Evolutionary conservation across 768 basidiomycete species (phyloP).

Genomic region (Russula foetens): DNA sequence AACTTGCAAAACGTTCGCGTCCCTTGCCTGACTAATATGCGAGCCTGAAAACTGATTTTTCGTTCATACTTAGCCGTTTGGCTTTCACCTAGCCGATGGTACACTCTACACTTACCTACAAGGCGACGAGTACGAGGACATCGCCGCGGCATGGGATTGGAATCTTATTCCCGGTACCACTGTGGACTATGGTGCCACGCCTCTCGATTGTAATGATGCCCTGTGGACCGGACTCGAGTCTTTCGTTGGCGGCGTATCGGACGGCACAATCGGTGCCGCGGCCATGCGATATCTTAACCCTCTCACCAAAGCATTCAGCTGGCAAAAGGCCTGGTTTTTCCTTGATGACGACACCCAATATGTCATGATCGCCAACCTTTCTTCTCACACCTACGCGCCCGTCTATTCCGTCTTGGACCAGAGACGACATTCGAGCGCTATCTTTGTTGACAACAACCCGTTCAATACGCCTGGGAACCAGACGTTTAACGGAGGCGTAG

Average conservation of each 20-base stretch:
- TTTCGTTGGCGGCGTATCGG: slow-evolving; percentile 62
- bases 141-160: slow-evolving; percentile 70
- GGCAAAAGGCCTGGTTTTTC: slow-evolving; percentile 73
- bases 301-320: slow-evolving; percentile 42
- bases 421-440: slow-evolving; percentile 36
- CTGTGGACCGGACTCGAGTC: slow-evolving; percentile 38
- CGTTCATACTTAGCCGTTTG: slow-evolving; percentile 10
- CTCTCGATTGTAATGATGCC: slow-evolving; percentile 41
- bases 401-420: slow-evolving; percentile 65
- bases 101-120: slow-evolving; percentile 52
- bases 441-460: slow-evolving; percentile 35
- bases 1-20: slow-evolving; percentile 26
- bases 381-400: slow-evolving; percentile 35
- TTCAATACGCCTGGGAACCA: neutral
- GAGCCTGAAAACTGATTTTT: neutral
- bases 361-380: slow-evolving; percentile 49
- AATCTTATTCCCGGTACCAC: slow-evolving; percentile 69
- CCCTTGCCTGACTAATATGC: neutral
- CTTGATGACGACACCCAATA: slow-evolving; percentile 53
- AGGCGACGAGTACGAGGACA: slow-evolving; percentile 69
- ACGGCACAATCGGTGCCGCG: slow-evolving; percentile 45
- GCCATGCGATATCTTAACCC: slow-evolving; percentile 67
- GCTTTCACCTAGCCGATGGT: slow-evolving; percentile 62
- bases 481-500: slow-evolving; percentile 24
- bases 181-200: slow-evolving; percentile 50